Conservation (phyloP, 1,284 basidiomycete genomes). For the Microstroma glucosiphilum region DNA sequence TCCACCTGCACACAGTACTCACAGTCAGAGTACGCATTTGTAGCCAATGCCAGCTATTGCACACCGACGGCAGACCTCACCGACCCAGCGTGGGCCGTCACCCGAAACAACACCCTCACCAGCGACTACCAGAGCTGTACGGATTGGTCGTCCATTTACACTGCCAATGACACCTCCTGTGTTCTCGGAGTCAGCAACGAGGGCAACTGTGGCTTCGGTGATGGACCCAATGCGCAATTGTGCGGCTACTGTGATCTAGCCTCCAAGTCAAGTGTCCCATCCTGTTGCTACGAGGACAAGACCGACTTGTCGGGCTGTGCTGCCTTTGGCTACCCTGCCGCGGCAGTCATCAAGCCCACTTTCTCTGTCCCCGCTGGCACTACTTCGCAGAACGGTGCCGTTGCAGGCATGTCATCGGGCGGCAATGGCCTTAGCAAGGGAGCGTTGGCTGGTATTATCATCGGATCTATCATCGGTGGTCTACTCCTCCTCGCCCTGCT, state of each 20-base stretch:
- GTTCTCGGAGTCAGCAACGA: constrained; percentile 52
- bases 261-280: constrained; percentile 26
- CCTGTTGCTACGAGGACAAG: constrained; percentile 37
- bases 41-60: constrained; percentile 41
- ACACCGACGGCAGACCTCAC: constrained; percentile 31
- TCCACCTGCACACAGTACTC: constrained; percentile 38
- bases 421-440: constrained; percentile 12
- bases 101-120: constrained; percentile 42
- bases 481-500: constrained; percentile 32
- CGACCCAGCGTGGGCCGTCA: constrained; percentile 24
- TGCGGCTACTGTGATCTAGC: constrained; percentile 51
- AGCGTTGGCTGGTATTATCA: constrained; percentile 35
- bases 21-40: constrained; percentile 29
- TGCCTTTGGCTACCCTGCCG: constrained; percentile 33
- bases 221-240: constrained; percentile 46
- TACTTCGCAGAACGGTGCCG: constrained; percentile 9
- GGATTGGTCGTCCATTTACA: constrained; percentile 51
- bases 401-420: constrained; percentile 13
- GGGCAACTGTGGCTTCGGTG: constrained; percentile 54
- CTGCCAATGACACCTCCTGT: constrained; percentile 51
- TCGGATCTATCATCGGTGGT: constrained; percentile 34
- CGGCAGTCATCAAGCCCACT: constrained; percentile 30
- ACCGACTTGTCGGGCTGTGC: constrained; percentile 34
- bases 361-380: constrained; percentile 28
- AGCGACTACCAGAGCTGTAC: constrained; percentile 51